Conservation (phyloP, 78 protist species). For the Speleostelium caveatum region DNA sequence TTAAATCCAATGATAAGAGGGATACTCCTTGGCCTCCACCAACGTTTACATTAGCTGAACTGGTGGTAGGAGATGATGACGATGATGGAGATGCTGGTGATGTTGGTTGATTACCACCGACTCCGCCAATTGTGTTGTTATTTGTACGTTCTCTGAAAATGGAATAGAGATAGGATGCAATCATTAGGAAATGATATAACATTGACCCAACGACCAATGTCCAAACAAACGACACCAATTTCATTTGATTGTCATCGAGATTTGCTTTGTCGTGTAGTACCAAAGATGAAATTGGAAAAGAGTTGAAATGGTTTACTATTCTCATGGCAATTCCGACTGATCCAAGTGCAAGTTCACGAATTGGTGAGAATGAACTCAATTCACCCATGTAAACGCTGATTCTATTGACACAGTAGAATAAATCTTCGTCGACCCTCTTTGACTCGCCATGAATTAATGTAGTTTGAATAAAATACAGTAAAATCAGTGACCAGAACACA, state of each 20-base stretch:
- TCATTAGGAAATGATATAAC: conserved; percentile 5
- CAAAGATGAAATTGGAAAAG: conserved; percentile 18
- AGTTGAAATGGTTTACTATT: background rate
- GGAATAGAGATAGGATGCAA: conserved; percentile 10
- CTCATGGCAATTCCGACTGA: conserved; percentile 18
- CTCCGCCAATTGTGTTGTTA: too few relatives aligned
- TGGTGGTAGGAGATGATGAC: background rate
- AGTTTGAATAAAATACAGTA: conserved; percentile 41
- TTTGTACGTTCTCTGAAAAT: conserved; percentile 14
- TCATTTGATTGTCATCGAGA: background rate
- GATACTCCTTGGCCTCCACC: background rate
- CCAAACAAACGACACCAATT: conserved; percentile 35
- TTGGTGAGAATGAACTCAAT: conserved; percentile 29
- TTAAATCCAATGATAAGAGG: conserved; percentile 3
- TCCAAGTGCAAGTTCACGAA: conserved; percentile 37
- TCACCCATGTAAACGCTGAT: background rate
- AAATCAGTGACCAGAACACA: conserved; percentile 13
- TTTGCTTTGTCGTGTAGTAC: conserved; percentile 22
- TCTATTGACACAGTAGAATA: conserved; percentile 26
- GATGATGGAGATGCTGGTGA: background rate
- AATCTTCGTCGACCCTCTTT: conserved; percentile 11
- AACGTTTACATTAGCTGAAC: background rate
- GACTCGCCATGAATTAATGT: background rate
- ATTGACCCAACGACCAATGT: conserved; percentile 17
- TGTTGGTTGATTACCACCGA: background rate